Evolutionary conservation across 1,139 yeast genomes (phyloP).

Genomic region (Pichia sp.): DNA sequence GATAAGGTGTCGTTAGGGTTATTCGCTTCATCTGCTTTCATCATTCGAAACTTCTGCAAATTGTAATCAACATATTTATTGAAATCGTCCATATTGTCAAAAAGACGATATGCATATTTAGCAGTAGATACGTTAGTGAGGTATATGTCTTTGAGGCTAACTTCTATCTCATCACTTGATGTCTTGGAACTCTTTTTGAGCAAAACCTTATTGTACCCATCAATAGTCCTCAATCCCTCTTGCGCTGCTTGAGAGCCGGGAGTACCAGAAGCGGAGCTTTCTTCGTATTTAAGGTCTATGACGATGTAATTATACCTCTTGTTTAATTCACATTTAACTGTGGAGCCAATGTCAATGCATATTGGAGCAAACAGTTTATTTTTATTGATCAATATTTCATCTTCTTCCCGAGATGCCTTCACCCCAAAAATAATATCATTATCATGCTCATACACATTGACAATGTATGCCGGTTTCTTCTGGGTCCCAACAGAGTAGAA

Average conservation of each 20-base stretch:
- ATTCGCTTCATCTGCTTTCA: no score
- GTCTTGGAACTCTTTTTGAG: constrained; percentile 21
- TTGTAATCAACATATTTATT: constrained; percentile 12
- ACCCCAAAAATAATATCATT: no score
- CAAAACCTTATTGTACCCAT: constrained; percentile 50
- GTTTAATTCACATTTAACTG: constrained; percentile 23
- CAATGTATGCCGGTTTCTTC: no score
- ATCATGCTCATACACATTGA: no score
- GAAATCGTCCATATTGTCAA: constrained; percentile 18
- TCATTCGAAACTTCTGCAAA: constrained; percentile 1
- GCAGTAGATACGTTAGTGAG: constrained; percentile 5
- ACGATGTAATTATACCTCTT: constrained; percentile 28
- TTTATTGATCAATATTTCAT: constrained; percentile 3
- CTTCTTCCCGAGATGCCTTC: no score
- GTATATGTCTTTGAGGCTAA: constrained; percentile 12
- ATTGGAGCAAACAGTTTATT: constrained; percentile 25
- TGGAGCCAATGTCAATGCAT: constrained; percentile 38
- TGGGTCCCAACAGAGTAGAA: no score
- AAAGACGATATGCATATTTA: constrained; percentile 15
- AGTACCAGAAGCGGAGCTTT: constrained; percentile 14
- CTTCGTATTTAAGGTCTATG: no score
- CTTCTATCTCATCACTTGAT: constrained; percentile 7
- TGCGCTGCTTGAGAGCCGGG: constrained; percentile 24
- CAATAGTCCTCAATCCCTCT: constrained; percentile 25
- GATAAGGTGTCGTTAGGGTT: no score